phyloP scores from a whole-genome alignment of 2,329 filamentous ascomycete species.

The Fusarium pininemorale region DNA sequence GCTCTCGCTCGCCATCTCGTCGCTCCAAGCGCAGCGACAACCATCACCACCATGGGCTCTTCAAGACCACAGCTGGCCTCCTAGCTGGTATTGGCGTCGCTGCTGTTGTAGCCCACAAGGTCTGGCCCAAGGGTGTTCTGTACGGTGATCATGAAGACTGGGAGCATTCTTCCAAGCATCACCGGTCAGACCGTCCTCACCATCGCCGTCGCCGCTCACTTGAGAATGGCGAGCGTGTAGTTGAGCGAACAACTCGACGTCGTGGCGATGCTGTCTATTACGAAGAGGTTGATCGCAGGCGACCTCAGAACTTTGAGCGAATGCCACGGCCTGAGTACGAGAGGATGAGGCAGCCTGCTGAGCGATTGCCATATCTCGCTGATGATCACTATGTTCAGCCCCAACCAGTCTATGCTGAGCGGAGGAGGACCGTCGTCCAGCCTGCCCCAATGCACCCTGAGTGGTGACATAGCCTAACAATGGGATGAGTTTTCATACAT shows the following conservation, averaged over 20 bases:
- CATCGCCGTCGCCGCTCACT: constrained; percentile 22
- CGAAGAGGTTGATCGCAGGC: constrained; percentile 30
- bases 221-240: constrained; percentile 15
- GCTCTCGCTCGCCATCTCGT: constrained; percentile 35
- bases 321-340: constrained; percentile 19
- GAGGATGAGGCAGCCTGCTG: constrained; percentile 11
- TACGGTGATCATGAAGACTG: constrained; percentile 45
- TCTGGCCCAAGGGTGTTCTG: constrained; percentile 47
- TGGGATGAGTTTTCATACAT: not conserved
- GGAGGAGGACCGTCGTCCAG: constrained; percentile 22
- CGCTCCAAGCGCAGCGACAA: constrained; percentile 20
- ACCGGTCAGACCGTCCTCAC: constrained; percentile 9
- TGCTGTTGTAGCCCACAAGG: constrained; percentile 47
- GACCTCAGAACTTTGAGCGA: constrained; percentile 30
- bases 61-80: constrained; percentile 47
- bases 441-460: constrained; percentile 23
- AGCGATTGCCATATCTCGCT: constrained; percentile 22
- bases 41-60: constrained; percentile 37
- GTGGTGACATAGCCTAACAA: not conserved
- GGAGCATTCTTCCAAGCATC: constrained; percentile 36
- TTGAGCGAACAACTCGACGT: constrained; percentile 23
- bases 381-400: constrained; percentile 30
- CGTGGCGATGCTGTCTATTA: constrained; percentile 31
- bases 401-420: constrained; percentile 34
- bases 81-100: constrained; percentile 49